These are phyloP conservation scores for Saccharomycodes ludwigii DNA, from an alignment of 805 yeast species.

Conservation along the genomic window DNA sequence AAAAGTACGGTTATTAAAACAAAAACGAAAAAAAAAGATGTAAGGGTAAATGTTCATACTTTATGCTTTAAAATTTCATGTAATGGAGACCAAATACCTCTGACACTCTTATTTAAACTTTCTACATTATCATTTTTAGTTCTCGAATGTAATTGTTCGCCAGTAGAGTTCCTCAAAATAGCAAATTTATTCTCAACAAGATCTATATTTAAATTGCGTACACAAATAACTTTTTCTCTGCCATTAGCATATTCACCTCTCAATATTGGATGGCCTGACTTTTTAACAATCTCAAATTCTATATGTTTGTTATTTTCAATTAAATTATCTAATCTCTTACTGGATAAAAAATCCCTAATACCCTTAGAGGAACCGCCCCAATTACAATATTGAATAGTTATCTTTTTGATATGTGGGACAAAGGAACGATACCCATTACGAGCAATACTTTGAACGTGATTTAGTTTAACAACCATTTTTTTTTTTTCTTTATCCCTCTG, in stretches of 20 bases:
- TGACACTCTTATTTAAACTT: constrained; percentile 68
- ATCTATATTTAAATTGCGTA: constrained; percentile 53
- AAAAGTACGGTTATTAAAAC: too few relatives aligned
- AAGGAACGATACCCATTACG: constrained; percentile 72
- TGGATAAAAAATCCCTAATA: constrained; percentile 53
- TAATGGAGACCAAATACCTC: constrained; percentile 98
- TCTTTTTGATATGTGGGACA: constrained; percentile 60
- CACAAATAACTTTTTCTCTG: constrained; percentile 51
- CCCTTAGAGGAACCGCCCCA: constrained; percentile 94
- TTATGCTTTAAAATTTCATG: too few relatives aligned
- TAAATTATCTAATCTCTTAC: constrained; percentile 35
- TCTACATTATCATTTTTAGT: constrained; percentile 66
- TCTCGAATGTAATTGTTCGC: constrained; percentile 43
- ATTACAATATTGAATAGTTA: constrained; percentile 76
- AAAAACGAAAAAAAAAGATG: too few relatives aligned
- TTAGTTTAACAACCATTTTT: constrained; percentile 43
- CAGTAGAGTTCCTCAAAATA: constrained; percentile 56
- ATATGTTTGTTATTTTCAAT: constrained; percentile 54
- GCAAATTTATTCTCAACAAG: constrained; percentile 54
- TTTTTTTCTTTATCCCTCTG: too few relatives aligned
- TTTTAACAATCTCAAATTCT: constrained; percentile 56
- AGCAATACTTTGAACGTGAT: too few relatives aligned
- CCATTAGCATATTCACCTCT: constrained; percentile 43
- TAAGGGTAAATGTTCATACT: too few relatives aligned
- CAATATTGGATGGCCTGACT: constrained; percentile 74